phyloP scores from a whole-genome alignment of 2,329 filamentous ascomycete genomes.

The Fusarium sororula region DNA sequence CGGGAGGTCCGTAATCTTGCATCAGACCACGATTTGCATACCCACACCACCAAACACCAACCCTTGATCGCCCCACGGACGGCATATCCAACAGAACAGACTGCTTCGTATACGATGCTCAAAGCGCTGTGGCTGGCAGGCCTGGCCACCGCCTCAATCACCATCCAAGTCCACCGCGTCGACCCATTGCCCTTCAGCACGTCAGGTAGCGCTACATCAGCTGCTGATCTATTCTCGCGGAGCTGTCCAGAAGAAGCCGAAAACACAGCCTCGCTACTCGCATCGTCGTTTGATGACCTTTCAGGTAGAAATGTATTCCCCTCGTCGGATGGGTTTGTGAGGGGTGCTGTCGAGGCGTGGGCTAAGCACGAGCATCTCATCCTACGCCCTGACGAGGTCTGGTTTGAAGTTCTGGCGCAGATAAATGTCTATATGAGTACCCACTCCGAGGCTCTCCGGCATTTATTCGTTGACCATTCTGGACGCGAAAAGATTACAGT shows the following conservation, averaged over 20 bases:
- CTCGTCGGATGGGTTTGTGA: slow-evolving; percentile 54
- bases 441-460: slow-evolving; percentile 56
- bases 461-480: slow-evolving; percentile 56
- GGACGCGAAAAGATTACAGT: slow-evolving; percentile 54
- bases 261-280: slow-evolving; percentile 38
- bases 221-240: slow-evolving; percentile 42
- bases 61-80: neutral
- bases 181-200: slow-evolving; percentile 39
- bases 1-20: slow-evolving; percentile 21
- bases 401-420: slow-evolving; percentile 63
- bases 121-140: slow-evolving; percentile 21
- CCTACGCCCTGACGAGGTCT: slow-evolving; percentile 63
- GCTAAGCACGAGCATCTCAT: slow-evolving; percentile 59
- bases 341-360: slow-evolving; percentile 58
- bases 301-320: slow-evolving; percentile 37
- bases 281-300: slow-evolving; percentile 43
- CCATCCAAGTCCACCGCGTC: slow-evolving; percentile 41
- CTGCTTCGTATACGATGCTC: neutral
- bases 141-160: slow-evolving; percentile 37
- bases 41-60: neutral
- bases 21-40: neutral
- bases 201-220: slow-evolving; percentile 37
- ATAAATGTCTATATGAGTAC: slow-evolving; percentile 60
- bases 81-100: neutral
- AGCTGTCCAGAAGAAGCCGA: slow-evolving; percentile 48